These are phyloP conservation scores for Stropharia rugosoannulata DNA, from an alignment of 768 basidiomycete species.

Conservation along the genomic window DNA sequence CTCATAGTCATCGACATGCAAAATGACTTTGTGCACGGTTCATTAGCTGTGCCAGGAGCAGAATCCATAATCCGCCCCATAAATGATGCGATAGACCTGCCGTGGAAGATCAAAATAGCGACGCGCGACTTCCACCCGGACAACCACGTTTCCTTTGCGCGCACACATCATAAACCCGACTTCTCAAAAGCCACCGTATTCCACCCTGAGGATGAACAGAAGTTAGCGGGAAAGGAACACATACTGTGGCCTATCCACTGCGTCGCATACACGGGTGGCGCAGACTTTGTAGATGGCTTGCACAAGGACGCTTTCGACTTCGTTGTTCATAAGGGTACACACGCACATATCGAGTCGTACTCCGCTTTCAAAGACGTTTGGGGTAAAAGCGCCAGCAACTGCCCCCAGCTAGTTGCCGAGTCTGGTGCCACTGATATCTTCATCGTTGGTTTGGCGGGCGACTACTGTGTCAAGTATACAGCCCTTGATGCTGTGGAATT, in stretches of 20 bases:
- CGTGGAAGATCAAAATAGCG: slow-evolving; percentile 50
- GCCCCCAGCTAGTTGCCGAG: slow-evolving; percentile 40
- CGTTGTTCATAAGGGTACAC: slow-evolving; percentile 53
- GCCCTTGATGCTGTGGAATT: slow-evolving; percentile 52
- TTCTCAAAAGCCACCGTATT: slow-evolving; percentile 43
- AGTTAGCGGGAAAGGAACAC: slow-evolving; percentile 40
- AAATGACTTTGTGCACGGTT: slow-evolving; percentile 78
- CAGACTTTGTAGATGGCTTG: slow-evolving; percentile 59
- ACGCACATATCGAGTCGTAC: slow-evolving; percentile 70
- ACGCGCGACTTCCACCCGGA: slow-evolving; percentile 61
- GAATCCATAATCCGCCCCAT: slow-evolving; percentile 55
- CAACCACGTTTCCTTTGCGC: slow-evolving; percentile 70
- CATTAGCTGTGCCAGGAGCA: slow-evolving; percentile 68
- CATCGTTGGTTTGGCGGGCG: slow-evolving; percentile 70
- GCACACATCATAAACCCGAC: slow-evolving; percentile 35
- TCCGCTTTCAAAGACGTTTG: slow-evolving; percentile 74
- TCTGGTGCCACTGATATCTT: slow-evolving; percentile 56
- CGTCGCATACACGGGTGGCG: slow-evolving; percentile 57
- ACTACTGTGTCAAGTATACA: slow-evolving; percentile 71
- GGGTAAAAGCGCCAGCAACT: slow-evolving; percentile 43
- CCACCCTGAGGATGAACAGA: slow-evolving; percentile 35
- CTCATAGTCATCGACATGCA: slow-evolving; percentile 80
- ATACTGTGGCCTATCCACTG: slow-evolving; percentile 85
- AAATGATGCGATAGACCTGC: slow-evolving; percentile 54
- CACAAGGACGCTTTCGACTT: slow-evolving; percentile 36